These are phyloP conservation scores for Bothriochloa decipiens DNA, from an alignment of 176 grass and related monocot species.

Conservation along the genomic window DNA sequence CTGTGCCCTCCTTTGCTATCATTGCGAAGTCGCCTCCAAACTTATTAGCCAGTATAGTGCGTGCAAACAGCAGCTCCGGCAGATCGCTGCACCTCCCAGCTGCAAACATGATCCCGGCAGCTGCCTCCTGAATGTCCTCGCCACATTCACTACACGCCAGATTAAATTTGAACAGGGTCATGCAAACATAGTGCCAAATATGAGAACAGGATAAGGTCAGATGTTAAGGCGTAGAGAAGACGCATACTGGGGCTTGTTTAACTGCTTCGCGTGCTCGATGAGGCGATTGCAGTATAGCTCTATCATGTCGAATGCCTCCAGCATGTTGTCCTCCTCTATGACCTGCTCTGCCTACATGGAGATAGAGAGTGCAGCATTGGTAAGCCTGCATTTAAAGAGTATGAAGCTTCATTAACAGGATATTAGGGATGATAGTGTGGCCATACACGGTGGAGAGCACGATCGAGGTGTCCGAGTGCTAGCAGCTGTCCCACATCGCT, in stretches of 20 bases:
- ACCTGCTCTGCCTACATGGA: slow-evolving; percentile 40
- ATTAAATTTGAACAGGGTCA: not conserved
- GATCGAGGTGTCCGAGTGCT: slow-evolving; percentile 42
- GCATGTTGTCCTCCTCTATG: slow-evolving; percentile 52
- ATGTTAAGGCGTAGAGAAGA: not conserved
- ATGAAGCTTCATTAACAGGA: not conserved
- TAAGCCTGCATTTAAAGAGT: not conserved
- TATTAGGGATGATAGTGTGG: not conserved
- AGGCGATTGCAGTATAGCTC: slow-evolving; percentile 55
- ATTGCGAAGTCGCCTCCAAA: slow-evolving; percentile 37
- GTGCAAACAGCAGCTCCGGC: slow-evolving; percentile 44
- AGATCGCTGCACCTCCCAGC: slow-evolving; percentile 43
- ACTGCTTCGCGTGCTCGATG: slow-evolving; percentile 13
- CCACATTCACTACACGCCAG: slow-evolving; percentile 39
- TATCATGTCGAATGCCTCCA: slow-evolving; percentile 53
- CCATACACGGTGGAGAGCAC: slow-evolving; percentile 34
- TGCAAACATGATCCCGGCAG: slow-evolving; percentile 47
- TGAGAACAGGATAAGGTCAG: not conserved
- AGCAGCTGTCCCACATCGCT: slow-evolving; percentile 53
- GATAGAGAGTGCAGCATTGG: not conserved
- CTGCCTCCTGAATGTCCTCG: slow-evolving; percentile 41
- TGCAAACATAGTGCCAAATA: not conserved
- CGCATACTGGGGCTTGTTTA: slow-evolving; percentile 41
- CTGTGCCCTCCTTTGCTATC: slow-evolving; percentile 30
- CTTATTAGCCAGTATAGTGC: slow-evolving; percentile 47